A percentile compares a stretch with the other conserved stretches of the same genome.
These are phyloP conservation scores for Rhodotorula paludigena DNA, from an alignment of 768 basidiomycete genomes.

Conservation along the genomic window DNA sequence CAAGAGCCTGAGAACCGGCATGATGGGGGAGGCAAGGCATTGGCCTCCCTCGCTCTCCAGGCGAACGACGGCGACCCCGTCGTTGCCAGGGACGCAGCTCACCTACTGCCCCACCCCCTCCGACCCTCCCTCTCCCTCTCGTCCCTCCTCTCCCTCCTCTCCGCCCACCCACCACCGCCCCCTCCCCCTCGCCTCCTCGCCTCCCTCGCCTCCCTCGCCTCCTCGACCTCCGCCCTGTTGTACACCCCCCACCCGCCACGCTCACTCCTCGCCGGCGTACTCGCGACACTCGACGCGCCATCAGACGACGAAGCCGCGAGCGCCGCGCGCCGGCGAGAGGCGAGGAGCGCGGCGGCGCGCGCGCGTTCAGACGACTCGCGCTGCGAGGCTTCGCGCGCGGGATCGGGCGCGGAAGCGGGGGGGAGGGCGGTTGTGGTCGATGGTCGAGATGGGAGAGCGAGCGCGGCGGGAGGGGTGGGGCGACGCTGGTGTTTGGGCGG, in stretches of 20 bases:
- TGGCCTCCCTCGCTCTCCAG: too few relatives aligned
- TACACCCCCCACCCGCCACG: conserved; percentile 32
- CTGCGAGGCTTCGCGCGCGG: conserved; percentile 1
- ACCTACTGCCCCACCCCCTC: neutral
- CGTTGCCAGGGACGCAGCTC: too few relatives aligned
- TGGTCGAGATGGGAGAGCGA: neutral
- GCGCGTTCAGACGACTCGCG: conserved; percentile 30
- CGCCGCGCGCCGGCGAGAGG: neutral
- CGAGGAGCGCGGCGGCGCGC: conserved; percentile 30
- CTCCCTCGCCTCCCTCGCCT: conserved; percentile 12
- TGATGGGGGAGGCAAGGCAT: too few relatives aligned
- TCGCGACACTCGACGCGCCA: conserved; percentile 1
- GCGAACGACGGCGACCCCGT: too few relatives aligned
- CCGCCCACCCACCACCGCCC: neutral
- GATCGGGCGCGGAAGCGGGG: neutral
- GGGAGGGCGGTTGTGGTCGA: neutral
- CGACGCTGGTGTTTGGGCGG: neutral
- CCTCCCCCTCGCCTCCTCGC: neutral
- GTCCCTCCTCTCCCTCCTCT: neutral
- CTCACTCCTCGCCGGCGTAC: conserved; percentile 28
- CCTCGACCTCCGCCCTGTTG: conserved; percentile 20
- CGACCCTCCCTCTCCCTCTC: neutral
- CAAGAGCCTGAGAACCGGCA: too few relatives aligned
- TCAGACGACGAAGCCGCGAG: neutral
- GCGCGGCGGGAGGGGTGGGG: neutral